Percentiles rank a stretch among this genome's conserved stretches.
Evolutionary conservation across 2,329 filamentous ascomycete species (phyloP).

Genomic region (Aspergillus sclerotialis): DNA sequence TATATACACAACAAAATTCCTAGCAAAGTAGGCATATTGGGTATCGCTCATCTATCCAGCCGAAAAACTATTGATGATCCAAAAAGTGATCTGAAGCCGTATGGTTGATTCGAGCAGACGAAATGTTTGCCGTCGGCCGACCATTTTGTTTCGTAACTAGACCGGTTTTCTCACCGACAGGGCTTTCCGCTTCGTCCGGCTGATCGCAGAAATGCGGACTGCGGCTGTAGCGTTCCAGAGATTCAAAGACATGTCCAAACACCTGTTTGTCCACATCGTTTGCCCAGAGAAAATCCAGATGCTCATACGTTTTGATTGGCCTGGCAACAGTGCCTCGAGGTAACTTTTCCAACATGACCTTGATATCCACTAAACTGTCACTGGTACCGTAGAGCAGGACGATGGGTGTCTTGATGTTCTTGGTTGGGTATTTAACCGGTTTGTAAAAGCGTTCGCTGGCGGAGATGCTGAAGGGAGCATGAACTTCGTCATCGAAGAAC

Average conservation of each 20-base stretch:
- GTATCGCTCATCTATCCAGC: no score
- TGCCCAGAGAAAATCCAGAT: constrained; percentile 95
- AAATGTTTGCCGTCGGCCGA: neutral
- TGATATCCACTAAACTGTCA: constrained; percentile 90
- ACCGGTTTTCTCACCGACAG: no score
- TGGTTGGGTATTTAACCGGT: constrained; percentile 86
- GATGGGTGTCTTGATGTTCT: constrained; percentile 93
- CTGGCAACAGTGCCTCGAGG: constrained; percentile 78
- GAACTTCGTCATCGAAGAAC: constrained; percentile 95
- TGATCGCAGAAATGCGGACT: constrained; percentile 1
- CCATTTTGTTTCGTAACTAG: neutral
- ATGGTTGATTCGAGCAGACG: neutral
- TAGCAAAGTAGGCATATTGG: no score
- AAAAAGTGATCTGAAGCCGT: neutral
- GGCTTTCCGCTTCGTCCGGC: neutral
- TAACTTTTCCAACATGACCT: constrained; percentile 82
- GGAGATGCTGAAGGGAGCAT: constrained; percentile 64
- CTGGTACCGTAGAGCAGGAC: constrained; percentile 89
- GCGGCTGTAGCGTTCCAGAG: constrained; percentile 59
- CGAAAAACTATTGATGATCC: no score
- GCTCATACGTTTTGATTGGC: constrained; percentile 87
- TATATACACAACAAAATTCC: no score
- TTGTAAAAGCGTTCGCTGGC: constrained; percentile 82
- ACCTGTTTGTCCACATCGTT: constrained; percentile 75
- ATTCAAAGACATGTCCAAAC: constrained; percentile 86